Conservation (phyloP, 208 protist species). For the Crithidia brevicula region DNA sequence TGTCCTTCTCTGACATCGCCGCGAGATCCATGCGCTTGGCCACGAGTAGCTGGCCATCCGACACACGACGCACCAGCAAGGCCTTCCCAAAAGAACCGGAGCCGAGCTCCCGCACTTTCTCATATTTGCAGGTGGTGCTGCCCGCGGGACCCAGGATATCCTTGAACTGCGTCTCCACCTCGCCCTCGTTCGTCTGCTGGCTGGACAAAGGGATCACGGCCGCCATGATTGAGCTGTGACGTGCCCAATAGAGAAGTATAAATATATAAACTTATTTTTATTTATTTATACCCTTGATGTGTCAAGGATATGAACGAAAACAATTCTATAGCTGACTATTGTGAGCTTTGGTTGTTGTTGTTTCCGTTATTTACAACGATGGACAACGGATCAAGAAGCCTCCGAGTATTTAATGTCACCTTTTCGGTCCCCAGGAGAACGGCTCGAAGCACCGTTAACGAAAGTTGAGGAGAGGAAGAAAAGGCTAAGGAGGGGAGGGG, state of each 20-base stretch:
- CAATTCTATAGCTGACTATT: no score
- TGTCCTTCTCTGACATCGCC: slow-evolving; percentile 87
- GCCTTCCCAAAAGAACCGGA: slow-evolving; percentile 91
- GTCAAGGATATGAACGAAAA: no score
- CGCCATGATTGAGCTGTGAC: slow-evolving; percentile 24
- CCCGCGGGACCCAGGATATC: slow-evolving; percentile 45
- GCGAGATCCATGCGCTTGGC: slow-evolving; percentile 91
- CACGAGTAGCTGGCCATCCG: slow-evolving; percentile 71
- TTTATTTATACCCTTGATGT: no score
- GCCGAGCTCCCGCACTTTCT: slow-evolving; percentile 68
- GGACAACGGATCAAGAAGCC: no score
- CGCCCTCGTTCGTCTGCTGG: slow-evolving; percentile 28
- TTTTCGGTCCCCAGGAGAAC: no score
- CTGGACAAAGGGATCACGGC: slow-evolving; percentile 38
- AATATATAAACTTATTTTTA: no score
- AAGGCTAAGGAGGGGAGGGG: no score
- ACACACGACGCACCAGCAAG: slow-evolving; percentile 65
- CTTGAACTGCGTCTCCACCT: slow-evolving; percentile 35
- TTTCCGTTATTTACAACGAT: no score
- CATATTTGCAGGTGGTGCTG: slow-evolving; percentile 45
- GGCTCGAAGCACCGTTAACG: no score
- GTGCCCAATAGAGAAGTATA: no score
- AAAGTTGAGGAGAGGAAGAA: not conserved
- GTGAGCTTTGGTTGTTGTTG: no score
- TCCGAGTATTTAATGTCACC: no score